These are phyloP conservation scores for Creolimax fragrantissima DNA, from an alignment of 78 protist genomes.

Conservation along the genomic window DNA sequence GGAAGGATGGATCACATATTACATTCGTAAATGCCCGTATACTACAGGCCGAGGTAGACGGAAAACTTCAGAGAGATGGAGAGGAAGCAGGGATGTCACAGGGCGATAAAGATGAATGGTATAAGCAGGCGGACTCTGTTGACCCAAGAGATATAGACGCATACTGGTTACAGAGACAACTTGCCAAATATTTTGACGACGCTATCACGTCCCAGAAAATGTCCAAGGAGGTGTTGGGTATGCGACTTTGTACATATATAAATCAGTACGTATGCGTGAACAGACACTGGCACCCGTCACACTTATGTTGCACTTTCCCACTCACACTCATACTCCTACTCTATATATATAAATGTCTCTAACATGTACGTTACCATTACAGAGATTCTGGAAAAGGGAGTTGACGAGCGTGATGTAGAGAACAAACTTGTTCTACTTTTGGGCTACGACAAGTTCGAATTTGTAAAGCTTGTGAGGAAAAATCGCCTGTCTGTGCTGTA, in stretches of 20 bases:
- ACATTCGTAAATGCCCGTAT: too few relatives aligned
- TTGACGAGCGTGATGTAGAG: slow-evolving; percentile 58
- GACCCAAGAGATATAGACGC: slow-evolving; percentile 50
- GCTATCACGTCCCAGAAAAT: slow-evolving; percentile 41
- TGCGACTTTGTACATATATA: not conserved
- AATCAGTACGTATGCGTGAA: too few relatives aligned
- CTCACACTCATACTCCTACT: too few relatives aligned
- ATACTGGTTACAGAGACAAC: slow-evolving; percentile 69
- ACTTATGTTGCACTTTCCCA: too few relatives aligned
- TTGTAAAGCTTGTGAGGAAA: slow-evolving; percentile 47
- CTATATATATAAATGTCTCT: too few relatives aligned
- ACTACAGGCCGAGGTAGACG: not conserved
- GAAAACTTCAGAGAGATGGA: not conserved
- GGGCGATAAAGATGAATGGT: not conserved
- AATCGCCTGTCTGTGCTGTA: slow-evolving; percentile 24
- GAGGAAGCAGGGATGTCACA: not conserved
- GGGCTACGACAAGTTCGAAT: slow-evolving; percentile 68
- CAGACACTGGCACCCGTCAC: too few relatives aligned
- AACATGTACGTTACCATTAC: too few relatives aligned
- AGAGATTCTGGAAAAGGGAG: slow-evolving; percentile 16
- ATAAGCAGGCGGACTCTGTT: not conserved
- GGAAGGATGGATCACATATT: too few relatives aligned
- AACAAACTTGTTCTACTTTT: slow-evolving; percentile 64
- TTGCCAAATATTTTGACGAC: slow-evolving; percentile 31
- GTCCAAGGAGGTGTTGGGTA: slow-evolving; percentile 30